Evolutionary conservation across 441 rosid species (phyloP).

Genomic region (Aleurites moluccanus): DNA sequence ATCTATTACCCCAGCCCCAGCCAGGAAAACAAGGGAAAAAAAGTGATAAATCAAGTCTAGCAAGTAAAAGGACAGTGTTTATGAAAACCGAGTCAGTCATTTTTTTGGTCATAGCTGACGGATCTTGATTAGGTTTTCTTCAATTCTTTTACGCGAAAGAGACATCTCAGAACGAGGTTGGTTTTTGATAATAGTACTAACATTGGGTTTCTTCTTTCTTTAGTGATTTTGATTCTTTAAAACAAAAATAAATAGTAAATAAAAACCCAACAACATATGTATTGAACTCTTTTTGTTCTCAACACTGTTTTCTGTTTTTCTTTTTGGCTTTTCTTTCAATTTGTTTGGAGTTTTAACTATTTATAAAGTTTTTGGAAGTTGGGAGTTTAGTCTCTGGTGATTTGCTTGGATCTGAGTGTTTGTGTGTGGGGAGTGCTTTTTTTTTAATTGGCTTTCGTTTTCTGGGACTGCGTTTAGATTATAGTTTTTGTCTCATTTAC

Average conservation of each 20-base stretch:
- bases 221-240: no score
- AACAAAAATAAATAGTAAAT: no score
- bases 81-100: conserved; percentile 13
- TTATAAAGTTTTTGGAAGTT: conserved; percentile 8
- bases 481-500: conserved; percentile 38
- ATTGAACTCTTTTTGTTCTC: not conserved
- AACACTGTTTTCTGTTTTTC: not conserved
- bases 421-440: not conserved
- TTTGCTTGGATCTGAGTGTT: conserved; percentile 32
- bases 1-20: not conserved
- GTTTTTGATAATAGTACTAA: no score
- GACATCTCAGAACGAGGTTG: conserved; percentile 33
- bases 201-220: no score
- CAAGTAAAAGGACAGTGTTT: conserved; percentile 14
- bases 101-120: conserved; percentile 22
- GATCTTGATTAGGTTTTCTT: conserved; percentile 22
- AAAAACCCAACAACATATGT: no score
- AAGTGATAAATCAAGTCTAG: conserved; percentile 22
- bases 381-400: conserved; percentile 9
- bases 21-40: conserved; percentile 18
- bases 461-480: conserved; percentile 32
- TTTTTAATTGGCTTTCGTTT: conserved; percentile 35
- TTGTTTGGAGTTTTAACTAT: conserved; percentile 1
- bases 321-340: conserved; percentile 10
- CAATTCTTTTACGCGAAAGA: conserved; percentile 35